Evolutionary conservation across 768 basidiomycete species (phyloP), one percentile per base, ranked within the genome.

Genomic region (Filobasidium floriforme): DNA sequence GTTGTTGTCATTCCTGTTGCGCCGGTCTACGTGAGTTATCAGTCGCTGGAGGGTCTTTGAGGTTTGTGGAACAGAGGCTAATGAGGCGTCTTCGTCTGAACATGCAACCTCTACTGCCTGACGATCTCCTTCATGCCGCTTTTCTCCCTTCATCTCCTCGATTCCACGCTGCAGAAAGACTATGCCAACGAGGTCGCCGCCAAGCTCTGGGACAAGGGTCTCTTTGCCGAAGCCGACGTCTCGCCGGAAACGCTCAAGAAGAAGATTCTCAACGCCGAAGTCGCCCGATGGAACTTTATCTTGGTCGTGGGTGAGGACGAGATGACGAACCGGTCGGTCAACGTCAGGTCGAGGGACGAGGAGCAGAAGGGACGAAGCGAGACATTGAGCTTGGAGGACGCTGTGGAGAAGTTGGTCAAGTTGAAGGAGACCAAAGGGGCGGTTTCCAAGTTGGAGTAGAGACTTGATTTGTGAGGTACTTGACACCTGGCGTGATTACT

Each of bases 221-320:
- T 99, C 59, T 97, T 85, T 74, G 88, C 89, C 54, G 96, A 98
- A 72, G 91, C 90, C 19, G 96, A 98, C 79, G 87, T 93, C 70
- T 87, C 89, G 41, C 86, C 88, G 49, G 88, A 96, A 74, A 98
- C 96, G 0, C 84, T 98, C 29, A 88, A 86, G 67, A 98, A 98
- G 85, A 98, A 97, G 83, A 90, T 99, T 74, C 85, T 93, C 32
- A 97, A 98, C 76, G 93, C 90, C 24, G 93, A 99, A 81, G 86
- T 94, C 69, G 90, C 92, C 40, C 94, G 97, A 78, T 96, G 94
- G 81, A 98, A 98, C 80, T 97, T 96, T 77, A 91, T 97, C 72
- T 84, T 98, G 96, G 94, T 98, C 66, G 94, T 98, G 63, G 96
- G 96, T 32, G 88, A 93, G 74, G 89, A 92, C 70, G 96, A 99